Base-by-base conservation (phyloP, 768 basidiomycete species). In the Astraeus odoratus region DNA sequence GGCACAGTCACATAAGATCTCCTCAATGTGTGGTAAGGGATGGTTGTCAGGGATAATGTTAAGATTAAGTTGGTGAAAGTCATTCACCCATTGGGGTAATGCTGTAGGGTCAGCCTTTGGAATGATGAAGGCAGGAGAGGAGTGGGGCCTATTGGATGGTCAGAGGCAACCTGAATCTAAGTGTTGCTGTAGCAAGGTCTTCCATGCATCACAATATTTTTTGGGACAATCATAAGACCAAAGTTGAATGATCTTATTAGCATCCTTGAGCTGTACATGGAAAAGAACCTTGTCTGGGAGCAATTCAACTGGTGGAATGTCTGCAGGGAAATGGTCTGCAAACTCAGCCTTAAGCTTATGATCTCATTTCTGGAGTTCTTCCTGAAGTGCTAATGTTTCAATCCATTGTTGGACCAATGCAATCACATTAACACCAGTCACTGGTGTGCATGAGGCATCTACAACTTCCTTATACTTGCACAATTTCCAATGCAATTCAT, bases 91-190 rank as follows among this genome's bases (percentile, higher is more conserved):
- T 0, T 35, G 40, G 0, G 51, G 53, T 0, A 53, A 40, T 0
- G 29, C 53, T 0, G 26, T 51, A n/a, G 43, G 52, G 31, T 50
- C 51, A 5, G 18, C 41, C 41, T 66, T 64, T 0, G 59, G 57
- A 2, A 65, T 54, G 10, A 58, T 45, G 43, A 67, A 67, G 0
- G 62, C 53, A 0, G 62, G 67, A 0, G 64, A 71, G 2, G 59
- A 55, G 34, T 55, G 57, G 0, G 47, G 44, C 0, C 56, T 61
- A 0, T 52, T 55, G 0, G 68, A 72, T 0, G 48, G 48, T 1
- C 51, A 44, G 0, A 72, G 52, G 0, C 54, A 35, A 0, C 69
- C 66, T 0, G 61, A 64, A 15, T 29, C 52, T 1, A 68, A 40
- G 38, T 70, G 68, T 23, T 65, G 50, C 3, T 67, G 30, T 1